Evolutionary conservation across 2,329 filamentous ascomycete genomes (phyloP), one percentile per base, ranked within the genome.

Genomic region (Fusarium praegraminearum): DNA sequence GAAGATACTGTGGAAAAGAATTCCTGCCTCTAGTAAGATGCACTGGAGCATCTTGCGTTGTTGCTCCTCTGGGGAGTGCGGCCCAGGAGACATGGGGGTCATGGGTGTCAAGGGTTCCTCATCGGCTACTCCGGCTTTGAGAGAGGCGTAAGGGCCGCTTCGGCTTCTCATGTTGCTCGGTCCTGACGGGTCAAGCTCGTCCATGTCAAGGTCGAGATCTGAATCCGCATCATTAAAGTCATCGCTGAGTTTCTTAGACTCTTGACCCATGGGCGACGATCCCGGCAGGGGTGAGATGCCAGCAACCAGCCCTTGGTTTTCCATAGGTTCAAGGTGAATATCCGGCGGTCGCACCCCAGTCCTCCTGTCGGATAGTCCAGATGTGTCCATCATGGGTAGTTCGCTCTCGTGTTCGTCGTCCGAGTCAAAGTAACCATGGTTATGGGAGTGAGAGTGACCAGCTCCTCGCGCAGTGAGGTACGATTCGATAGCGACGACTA

Each of bases 401-500:
- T 75, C 73, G 28, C 78, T 71, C 32, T 76, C 78, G 15, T 80
- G 80, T 30, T 75, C 77, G 33, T 83, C 81, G 18, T 83, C 81
- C 5, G 84, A 83, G 35, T 86, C 84, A 80, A 86, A 86, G 78
- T 84, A 78, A 13, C 76, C 76, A 57, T 82, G 82, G 33, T 82
- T 78, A 69, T 90, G 88, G 2, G 86, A 84, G 73, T 90, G 86
- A 2, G 86, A 86, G 73, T 89, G 89, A 2, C 87, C 84, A 3
- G 88, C 89, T 44, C 89, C 89, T 57, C 88, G 81, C 3, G 90
- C 91, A 0, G 93, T 94, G 72, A 98, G 90, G 78, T 94, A 93
- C 81, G 96, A 97, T 79, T 98, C 95, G 54, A 98, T 86, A 3
- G 89, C 87, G 9, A 97, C 93, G 5, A 98, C 94, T 6, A 92